Base-by-base conservation (phyloP, 2,329 filamentous ascomycete genomes). In the Penicillium sp. region DNA sequence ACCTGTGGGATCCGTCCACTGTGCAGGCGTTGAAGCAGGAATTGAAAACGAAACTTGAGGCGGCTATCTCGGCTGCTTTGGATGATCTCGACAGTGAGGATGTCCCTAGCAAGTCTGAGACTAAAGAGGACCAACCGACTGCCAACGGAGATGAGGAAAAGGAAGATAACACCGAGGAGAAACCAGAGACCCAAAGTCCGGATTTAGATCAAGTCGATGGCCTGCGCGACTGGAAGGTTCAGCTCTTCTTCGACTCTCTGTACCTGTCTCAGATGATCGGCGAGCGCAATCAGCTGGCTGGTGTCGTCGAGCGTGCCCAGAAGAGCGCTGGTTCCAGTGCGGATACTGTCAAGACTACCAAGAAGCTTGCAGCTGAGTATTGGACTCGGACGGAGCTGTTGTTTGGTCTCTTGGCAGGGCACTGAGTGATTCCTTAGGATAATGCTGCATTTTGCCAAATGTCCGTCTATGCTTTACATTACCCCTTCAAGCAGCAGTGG, bases 311-410 rank as follows among this genome's bases (percentile, higher is more conserved):
- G 41, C 77, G 78, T 1, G 54, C 83, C 3, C 68, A 69, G 25
- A 64, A 70, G 29, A 81, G 79, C 2, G 67, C 88, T 7, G 81
- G 82, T 0, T 70, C 82, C 4, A 79, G 82, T 29, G 73, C 79
- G 12, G 76, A 74, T 6, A 78, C 77, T 17, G 74, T 81, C 45
- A 84, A 84, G 61, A 74, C 78, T 43, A 73, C 95, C 38, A 74
- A 71, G 64, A 89, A 88, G 73, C 78, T 81, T 17, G 85, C 90
- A 6, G 79, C 82, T 46, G 90, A 93, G 51, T 95, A 94, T 73
- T 94, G 90, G 86, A 90, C 89, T 78, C 86, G 89, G 68, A 94
- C 90, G 12, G 88, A 84, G 72, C 75, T 97, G 62, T 74, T 97
- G 27, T 96, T 97, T 76, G 91, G 89, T 2, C 77, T 96, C 56